Percentiles rank a stretch among this genome's conserved stretches.
Evolutionary conservation across 2,329 filamentous ascomycete species (phyloP).

Genomic region (Aspergillus sp.): DNA sequence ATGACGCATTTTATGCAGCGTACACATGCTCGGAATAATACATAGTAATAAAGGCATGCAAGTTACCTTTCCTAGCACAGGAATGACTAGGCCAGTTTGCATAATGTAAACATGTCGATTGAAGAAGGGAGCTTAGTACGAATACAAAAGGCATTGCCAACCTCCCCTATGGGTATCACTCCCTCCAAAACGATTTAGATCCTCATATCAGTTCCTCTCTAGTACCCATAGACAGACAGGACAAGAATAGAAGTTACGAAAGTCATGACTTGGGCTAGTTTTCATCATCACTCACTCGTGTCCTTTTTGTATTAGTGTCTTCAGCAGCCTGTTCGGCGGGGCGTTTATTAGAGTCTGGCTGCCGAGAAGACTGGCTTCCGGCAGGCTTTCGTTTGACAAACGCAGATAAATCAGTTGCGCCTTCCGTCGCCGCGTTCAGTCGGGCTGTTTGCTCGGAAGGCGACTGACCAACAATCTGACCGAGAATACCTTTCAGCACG

Average conservation of each 20-base stretch:
- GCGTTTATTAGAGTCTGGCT: conserved; percentile 19
- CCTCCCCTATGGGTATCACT: neutral
- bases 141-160: neutral
- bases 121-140: too few relatives aligned
- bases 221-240: neutral
- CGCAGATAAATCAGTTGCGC: conserved; percentile 52
- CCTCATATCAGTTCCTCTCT: neutral
- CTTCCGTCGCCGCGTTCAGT: conserved; percentile 47
- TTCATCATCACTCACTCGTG: conserved; percentile 14
- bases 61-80: too few relatives aligned
- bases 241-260: too few relatives aligned
- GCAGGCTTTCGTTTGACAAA: conserved; percentile 49
- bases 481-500: conserved; percentile 50
- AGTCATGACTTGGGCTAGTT: neutral
- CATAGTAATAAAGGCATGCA: too few relatives aligned
- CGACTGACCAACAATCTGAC: conserved; percentile 49
- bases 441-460: conserved; percentile 45
- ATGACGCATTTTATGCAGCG: too few relatives aligned
- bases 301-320: conserved; percentile 19
- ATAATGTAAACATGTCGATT: too few relatives aligned
- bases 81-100: too few relatives aligned
- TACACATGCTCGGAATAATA: too few relatives aligned
- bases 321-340: conserved; percentile 15
- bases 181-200: neutral
- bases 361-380: conserved; percentile 8